A percentile compares a stretch with the other conserved stretches of the same genome.
Conservation (phyloP, 2,329 filamentous ascomycete species). For the Penicillium decumbens region DNA sequence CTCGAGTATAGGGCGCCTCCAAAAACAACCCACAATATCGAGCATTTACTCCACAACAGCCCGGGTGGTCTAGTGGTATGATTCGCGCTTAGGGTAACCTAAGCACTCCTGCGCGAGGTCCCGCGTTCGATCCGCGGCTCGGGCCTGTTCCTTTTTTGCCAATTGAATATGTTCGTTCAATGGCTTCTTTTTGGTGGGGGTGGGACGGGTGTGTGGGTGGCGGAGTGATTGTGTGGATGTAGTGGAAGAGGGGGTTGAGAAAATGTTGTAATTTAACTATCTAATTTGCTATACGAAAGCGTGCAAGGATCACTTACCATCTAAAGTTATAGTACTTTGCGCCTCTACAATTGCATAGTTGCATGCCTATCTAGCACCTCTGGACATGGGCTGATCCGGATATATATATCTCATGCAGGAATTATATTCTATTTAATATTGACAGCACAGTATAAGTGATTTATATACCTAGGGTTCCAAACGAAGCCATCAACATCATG, state of each 20-base stretch:
- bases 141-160: neutral
- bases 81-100: neutral
- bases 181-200: neutral
- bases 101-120: neutral
- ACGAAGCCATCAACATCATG: conserved; percentile 8
- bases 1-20: neutral
- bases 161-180: neutral
- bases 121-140: neutral
- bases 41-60: neutral
- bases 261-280: no score
- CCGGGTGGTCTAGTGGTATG: neutral
- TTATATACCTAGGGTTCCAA: neutral
- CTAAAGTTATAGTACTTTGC: no score
- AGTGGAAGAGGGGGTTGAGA: no score
- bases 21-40: neutral
- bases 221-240: no score
- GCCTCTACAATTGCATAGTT: no score
- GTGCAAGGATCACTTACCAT: no score
- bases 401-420: neutral
- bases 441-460: neutral
- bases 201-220: no score
- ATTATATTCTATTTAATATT: neutral
- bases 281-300: no score
- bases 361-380: no score
- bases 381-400: no score